Evolutionary conservation across 2,329 filamentous ascomycete genomes (phyloP).

Genomic region (Diaporthe sp.): DNA sequence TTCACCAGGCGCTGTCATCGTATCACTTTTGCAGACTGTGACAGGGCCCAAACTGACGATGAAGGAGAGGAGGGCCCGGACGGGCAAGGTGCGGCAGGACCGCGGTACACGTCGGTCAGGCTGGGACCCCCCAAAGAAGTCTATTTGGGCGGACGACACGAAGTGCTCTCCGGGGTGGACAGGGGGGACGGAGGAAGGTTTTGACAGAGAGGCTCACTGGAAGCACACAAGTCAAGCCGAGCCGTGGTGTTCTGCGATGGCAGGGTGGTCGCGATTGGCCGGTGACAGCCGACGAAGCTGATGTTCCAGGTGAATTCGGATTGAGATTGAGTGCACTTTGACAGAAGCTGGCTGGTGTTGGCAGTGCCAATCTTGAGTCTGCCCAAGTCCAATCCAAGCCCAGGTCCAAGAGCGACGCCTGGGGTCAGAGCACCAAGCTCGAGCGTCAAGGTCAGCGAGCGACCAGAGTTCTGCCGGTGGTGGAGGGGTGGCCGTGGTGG

Average conservation of each 20-base stretch:
- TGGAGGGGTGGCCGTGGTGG: not conserved
- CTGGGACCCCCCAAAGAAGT: constrained; percentile 24
- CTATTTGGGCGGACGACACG: constrained; percentile 13
- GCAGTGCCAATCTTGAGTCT: constrained; percentile 27
- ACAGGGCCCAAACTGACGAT: constrained; percentile 37
- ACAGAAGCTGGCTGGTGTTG: constrained; percentile 18
- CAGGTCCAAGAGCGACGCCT: not conserved
- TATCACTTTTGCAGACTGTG: constrained; percentile 37
- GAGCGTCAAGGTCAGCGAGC: not conserved
- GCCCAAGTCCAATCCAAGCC: not conserved
- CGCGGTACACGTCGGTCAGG: constrained; percentile 14
- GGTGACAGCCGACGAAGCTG: constrained; percentile 27
- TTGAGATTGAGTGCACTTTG: constrained; percentile 29
- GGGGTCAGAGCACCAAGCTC: not conserved
- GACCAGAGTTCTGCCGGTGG: constrained; percentile 15
- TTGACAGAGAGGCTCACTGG: not conserved
- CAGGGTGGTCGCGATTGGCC: constrained; percentile 22
- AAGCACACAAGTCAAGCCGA: constrained; percentile 25
- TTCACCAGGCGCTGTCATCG: constrained; percentile 34
- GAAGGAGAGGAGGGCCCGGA: constrained; percentile 23
- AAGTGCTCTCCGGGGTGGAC: not conserved
- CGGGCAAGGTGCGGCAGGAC: constrained; percentile 23
- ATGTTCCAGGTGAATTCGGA: constrained; percentile 13
- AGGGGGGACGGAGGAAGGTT: not conserved
- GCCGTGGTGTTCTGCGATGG: not conserved